Evolutionary conservation across 352 stramenopile species (phyloP), one percentile per base, ranked within the genome.

Genomic region (Pythium graminicola): DNA sequence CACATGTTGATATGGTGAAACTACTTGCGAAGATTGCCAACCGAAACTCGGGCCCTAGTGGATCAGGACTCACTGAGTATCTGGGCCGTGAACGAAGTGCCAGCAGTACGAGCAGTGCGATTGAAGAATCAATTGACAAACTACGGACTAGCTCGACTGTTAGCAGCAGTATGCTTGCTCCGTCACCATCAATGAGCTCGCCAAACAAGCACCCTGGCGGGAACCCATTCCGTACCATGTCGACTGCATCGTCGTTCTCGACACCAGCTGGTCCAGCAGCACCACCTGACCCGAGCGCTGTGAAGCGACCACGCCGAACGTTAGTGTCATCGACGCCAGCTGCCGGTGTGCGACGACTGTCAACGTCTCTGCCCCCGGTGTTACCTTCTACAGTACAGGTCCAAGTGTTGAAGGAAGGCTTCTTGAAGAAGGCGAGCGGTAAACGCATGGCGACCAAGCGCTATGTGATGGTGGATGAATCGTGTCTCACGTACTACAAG

Each of bases 401-500:
- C 33, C 68, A 86, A 55, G 70, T 92, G 46, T 70, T 88, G 53
- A 94, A 93, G 49, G 74, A 90, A 39, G 85, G 84, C 17, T 92
- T 85, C 52, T 42, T 95, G 38, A 81, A 78, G 58, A 94, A 89
- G 53, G 77, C 80, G 14, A 93, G 81, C 23, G 82, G 82, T 3
- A 85, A 81, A 60, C 81, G 80, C 4, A 86, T 81, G 73, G 85
- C 85, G 5, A 89, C 71, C 14, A 93, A 93, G 61, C 81, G 85
- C 4, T 91, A 93, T 60, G 85, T 95, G 33, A 81, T 94, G 61
- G 70, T 93, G 14, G 85, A 95, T 48, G 79, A 93, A 44, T 66
- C 81, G 4, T 92, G 79, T 50, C 54, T 94, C 42, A 85, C 84
- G 14, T 89, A 89, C 64, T 94, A 93, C 72, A 94, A 93, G 67